A percentile compares a stretch with the other conserved stretches of the same genome.
phyloP scores from a whole-genome alignment of 2,329 filamentous ascomycete genomes.

The Chrysosphaeria jannelii region DNA sequence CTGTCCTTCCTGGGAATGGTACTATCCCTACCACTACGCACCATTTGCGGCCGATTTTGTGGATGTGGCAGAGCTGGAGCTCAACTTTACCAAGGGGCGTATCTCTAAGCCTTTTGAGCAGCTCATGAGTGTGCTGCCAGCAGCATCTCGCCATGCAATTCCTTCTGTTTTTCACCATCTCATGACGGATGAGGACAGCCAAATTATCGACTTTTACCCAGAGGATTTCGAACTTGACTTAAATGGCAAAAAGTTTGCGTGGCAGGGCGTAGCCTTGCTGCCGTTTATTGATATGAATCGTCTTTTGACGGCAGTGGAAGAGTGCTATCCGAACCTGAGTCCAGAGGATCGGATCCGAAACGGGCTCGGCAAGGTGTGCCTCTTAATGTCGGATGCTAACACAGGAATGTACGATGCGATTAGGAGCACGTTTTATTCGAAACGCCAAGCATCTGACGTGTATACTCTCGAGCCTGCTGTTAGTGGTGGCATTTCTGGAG shows the following conservation, averaged over 20 bases:
- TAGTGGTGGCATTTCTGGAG: constrained; percentile 53
- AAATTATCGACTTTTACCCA: constrained; percentile 94
- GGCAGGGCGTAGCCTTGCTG: constrained; percentile 80
- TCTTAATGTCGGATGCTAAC: constrained; percentile 62
- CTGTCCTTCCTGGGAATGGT: constrained; percentile 97
- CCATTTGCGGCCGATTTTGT: constrained; percentile 91
- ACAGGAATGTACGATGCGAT: constrained; percentile 58
- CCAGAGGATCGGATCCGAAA: constrained; percentile 56
- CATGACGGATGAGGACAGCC: constrained; percentile 66
- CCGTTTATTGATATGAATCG: constrained; percentile 90
- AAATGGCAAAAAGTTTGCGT: constrained; percentile 95
- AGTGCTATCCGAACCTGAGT: constrained; percentile 52
- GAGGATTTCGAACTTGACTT: constrained; percentile 79
- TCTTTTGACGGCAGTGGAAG: constrained; percentile 51
- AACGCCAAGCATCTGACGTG: constrained; percentile 38
- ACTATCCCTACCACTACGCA: constrained; percentile 94
- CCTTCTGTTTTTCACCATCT: constrained; percentile 67
- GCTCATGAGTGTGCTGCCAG: constrained; percentile 89
- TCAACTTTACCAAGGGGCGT: constrained; percentile 56
- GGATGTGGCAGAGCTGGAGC: constrained; percentile 46
- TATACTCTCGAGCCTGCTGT: constrained; percentile 44
- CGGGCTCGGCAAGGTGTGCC: constrained; percentile 44
- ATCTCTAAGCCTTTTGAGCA: constrained; percentile 88
- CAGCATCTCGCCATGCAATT: constrained; percentile 72
- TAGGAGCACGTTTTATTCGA: constrained; percentile 66